phyloP scores from a whole-genome alignment of 768 basidiomycete species.

The Kwoniella botswanensis region DNA sequence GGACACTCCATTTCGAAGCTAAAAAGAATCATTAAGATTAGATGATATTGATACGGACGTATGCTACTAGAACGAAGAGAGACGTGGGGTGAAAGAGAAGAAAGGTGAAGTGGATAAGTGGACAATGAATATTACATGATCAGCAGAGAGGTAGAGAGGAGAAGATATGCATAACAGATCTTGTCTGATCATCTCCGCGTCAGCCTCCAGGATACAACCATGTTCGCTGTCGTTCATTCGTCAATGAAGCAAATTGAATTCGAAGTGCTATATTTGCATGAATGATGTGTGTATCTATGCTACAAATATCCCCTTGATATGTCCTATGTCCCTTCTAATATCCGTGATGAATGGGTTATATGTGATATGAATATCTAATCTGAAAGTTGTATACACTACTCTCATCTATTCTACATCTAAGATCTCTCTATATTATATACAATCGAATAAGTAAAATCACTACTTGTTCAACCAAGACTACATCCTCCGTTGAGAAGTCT shows the following conservation, averaged over 20 bases:
- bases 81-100: neutral
- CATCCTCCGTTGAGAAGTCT: no score
- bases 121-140: neutral
- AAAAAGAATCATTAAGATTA: slow-evolving; percentile 29
- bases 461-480: no score
- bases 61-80: neutral
- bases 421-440: no score
- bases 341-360: no score
- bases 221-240: no score
- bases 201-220: no score
- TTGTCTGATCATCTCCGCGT: neutral
- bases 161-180: neutral
- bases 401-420: neutral
- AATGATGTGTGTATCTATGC: neutral
- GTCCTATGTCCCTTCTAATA: no score
- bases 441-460: no score
- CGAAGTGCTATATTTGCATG: neutral
- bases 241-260: no score
- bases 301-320: neutral
- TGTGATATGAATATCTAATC: no score
- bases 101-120: neutral
- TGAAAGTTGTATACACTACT: no score
- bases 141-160: neutral
- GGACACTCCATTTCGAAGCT: slow-evolving; percentile 77
- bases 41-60: neutral